These are phyloP conservation scores for Dictyostelium purpureum DNA, from an alignment of 78 protist species.

Conservation along the genomic window DNA sequence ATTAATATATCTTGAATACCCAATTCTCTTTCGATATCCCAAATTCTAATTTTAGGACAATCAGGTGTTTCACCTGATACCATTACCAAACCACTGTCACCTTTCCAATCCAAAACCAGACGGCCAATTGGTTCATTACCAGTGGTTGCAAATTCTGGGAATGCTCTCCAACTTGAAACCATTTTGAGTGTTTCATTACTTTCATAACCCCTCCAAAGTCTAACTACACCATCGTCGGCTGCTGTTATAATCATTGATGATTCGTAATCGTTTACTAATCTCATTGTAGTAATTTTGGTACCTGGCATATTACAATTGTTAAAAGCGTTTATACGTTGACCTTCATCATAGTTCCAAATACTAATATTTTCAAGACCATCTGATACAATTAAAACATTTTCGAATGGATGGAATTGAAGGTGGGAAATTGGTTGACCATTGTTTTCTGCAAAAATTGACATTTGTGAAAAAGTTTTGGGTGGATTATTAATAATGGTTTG, in stretches of 20 bases:
- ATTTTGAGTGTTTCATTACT: constrained; percentile 10
- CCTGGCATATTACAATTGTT: constrained; percentile 68
- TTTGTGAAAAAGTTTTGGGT: constrained; percentile 65
- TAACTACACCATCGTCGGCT: constrained; percentile 88
- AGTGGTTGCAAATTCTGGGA: constrained; percentile 48
- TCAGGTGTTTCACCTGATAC: constrained; percentile 61
- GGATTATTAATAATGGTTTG: constrained; percentile 44
- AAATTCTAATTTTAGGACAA: constrained; percentile 71
- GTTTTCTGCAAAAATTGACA: constrained; percentile 37
- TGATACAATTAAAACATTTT: constrained; percentile 41
- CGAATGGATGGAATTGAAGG: constrained; percentile 85
- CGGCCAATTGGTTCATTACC: constrained; percentile 71
- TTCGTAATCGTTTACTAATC: constrained; percentile 79
- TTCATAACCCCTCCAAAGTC: constrained; percentile 82
- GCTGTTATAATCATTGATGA: constrained; percentile 51
- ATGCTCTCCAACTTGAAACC: constrained; percentile 82
- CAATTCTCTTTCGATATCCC: constrained; percentile 87
- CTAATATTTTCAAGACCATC: constrained; percentile 73
- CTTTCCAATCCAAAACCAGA: constrained; percentile 68
- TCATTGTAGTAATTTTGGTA: constrained; percentile 69
- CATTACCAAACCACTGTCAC: constrained; percentile 68
- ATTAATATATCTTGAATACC: constrained; percentile 48
- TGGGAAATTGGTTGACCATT: constrained; percentile 30
- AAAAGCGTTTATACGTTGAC: constrained; percentile 54
- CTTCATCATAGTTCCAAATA: constrained; percentile 84